Conservation (phyloP, 495 filamentous ascomycete species). For the Apodospora peruviana region DNA sequence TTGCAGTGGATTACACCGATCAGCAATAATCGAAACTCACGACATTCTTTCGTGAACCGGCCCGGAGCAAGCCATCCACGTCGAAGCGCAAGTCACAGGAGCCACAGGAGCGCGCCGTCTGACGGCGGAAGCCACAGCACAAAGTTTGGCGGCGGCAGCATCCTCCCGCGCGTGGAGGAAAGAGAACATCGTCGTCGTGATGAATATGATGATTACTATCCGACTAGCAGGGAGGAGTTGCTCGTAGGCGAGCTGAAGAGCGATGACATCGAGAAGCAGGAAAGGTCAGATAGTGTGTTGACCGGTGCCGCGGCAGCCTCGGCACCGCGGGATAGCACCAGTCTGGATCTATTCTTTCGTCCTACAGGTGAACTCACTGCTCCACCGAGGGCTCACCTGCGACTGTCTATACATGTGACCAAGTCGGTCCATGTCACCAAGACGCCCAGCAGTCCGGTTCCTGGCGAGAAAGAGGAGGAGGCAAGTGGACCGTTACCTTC, state of each 20-base stretch:
- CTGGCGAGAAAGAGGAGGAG: neutral
- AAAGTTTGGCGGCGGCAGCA: neutral
- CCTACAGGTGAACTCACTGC: constrained; percentile 8
- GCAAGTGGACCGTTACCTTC: too few species aligned
- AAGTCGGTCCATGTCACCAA: constrained; percentile 11
- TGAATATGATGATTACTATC: neutral
- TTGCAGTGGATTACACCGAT: constrained; percentile 22
- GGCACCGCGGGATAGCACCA: neutral
- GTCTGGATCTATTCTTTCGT: neutral
- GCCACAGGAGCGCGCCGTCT: neutral
- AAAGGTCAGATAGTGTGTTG: constrained; percentile 5
- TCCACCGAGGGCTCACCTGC: constrained; percentile 18
- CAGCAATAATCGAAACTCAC: too few species aligned
- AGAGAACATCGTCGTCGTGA: neutral
- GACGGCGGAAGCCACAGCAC: neutral
- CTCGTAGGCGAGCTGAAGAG: neutral
- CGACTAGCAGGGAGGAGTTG: too few species aligned
- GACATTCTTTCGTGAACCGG: too few species aligned
- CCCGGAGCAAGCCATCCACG: too few species aligned
- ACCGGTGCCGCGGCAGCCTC: neutral
- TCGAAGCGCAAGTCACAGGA: neutral
- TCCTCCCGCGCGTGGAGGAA: constrained; percentile 6
- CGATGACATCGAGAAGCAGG: constrained; percentile 11
- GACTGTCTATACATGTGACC: constrained; percentile 16
- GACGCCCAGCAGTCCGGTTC: constrained; percentile 3